Evolutionary conservation across 805 yeast species (phyloP), one percentile per base, ranked within the genome.

Genomic region (Candida yuanshanica): DNA sequence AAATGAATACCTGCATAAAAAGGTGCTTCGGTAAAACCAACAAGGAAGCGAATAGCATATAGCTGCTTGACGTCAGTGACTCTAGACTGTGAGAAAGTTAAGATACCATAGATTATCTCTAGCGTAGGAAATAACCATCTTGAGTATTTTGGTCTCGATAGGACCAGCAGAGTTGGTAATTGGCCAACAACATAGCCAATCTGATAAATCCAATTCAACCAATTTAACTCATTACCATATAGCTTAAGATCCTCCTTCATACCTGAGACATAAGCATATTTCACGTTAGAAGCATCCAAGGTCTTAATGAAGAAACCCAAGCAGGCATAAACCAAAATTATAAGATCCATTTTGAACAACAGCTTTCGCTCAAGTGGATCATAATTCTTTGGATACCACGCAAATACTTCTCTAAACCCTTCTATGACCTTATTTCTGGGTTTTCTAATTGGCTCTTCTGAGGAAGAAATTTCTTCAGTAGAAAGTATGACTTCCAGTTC

Each of bases 231-330:
- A 52, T 79, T 76, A 8, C 83, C 84, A 39, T 65, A 54, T 67
- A 83, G 70, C 4, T 66, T 65, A 29, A 81, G 62, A 27, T 66
- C 76, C 48, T 72, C 77, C 43, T 70, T 59, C 74, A 81, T 66
- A 11, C 83, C 81, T 16, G 79, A 70, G 26, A 77, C 79, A 50
- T 79, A 81, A 1, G 86, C 87, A 51, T 80, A 77, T 45, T 69
- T 71, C 5, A 44, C 34, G 16, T 89, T 88, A 21, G 77, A 60
- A 40, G 69, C 73, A 50, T 80, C 85, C 44, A 80, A 56, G 45
- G 67, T 70, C 52, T 77, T 78, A 42, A 75, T 71, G 25, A 44
- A 44, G 46, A 50, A 55, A 10, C 56, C 26, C 8, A 33, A 17
- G 34, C 42, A 42, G 2, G 43, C 45, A 36, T 43, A 47, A n/a